A percentile compares a stretch with the other conserved stretches of the same genome.
Evolutionary conservation across 1,284 basidiomycete species (phyloP).

Genomic region (Grifola frondosa): DNA sequence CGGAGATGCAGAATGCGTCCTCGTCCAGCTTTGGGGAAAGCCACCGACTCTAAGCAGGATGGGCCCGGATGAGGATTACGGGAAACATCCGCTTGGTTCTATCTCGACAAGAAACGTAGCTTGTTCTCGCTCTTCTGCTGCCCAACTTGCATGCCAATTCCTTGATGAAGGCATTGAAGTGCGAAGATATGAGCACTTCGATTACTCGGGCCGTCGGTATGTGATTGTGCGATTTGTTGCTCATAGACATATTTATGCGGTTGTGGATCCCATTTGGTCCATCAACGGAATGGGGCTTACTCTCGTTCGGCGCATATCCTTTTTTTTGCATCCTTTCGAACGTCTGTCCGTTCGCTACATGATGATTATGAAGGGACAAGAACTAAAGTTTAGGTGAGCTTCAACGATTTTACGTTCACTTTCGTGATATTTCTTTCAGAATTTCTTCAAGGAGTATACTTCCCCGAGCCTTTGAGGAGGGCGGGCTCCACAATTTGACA

Average conservation of each 20-base stretch:
- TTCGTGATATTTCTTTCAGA: slow-evolving; percentile 45
- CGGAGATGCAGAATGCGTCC: slow-evolving; percentile 71
- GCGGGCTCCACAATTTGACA: slow-evolving; percentile 75
- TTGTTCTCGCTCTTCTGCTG: slow-evolving; percentile 57
- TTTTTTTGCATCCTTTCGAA: slow-evolving; percentile 50
- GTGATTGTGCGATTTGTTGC: slow-evolving; percentile 54
- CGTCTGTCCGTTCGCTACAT: slow-evolving; percentile 15
- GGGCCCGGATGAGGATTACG: slow-evolving; percentile 44
- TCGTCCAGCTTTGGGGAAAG: slow-evolving; percentile 58
- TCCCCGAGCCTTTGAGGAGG: slow-evolving; percentile 36
- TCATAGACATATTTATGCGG: slow-evolving; percentile 86
- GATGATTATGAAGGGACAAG: background rate
- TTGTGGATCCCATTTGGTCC: slow-evolving; percentile 48
- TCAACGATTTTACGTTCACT: slow-evolving; percentile 13
- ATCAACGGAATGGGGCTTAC: slow-evolving; percentile 88
- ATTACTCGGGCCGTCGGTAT: slow-evolving; percentile 40
- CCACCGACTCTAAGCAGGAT: slow-evolving; percentile 55
- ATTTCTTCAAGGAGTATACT: slow-evolving; percentile 88
- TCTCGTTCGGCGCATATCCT: slow-evolving; percentile 56
- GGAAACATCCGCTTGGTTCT: slow-evolving; percentile 32
- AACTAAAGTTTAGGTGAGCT: slow-evolving; percentile 45
- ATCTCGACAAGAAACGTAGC: slow-evolving; percentile 25
- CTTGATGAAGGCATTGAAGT: slow-evolving; percentile 40
- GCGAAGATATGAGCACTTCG: slow-evolving; percentile 75
- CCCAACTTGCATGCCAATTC: slow-evolving; percentile 31